A percentile compares a stretch with the other conserved stretches of the same genome.
These are phyloP conservation scores for Darksidea phi DNA, from an alignment of 495 filamentous ascomycete species.

Conservation along the genomic window DNA sequence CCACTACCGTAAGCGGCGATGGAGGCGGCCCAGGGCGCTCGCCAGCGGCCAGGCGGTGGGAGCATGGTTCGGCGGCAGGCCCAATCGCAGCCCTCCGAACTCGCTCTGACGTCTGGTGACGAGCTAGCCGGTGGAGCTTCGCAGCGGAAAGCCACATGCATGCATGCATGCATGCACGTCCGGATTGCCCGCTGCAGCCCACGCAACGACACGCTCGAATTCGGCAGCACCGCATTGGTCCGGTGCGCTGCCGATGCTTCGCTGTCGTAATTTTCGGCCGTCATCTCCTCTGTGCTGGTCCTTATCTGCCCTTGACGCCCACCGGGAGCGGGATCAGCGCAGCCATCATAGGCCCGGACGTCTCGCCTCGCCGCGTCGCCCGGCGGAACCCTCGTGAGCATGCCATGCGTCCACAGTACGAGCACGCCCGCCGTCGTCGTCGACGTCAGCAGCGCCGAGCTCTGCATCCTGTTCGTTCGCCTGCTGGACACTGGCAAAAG, in stretches of 20 bases:
- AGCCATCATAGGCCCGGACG: slow-evolving; percentile 6
- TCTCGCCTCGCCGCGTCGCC: slow-evolving; percentile 30
- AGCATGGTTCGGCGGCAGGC: slow-evolving; percentile 12
- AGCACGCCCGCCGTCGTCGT: slow-evolving; percentile 12
- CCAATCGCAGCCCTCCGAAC: slow-evolving; percentile 27
- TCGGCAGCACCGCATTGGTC: slow-evolving; percentile 25
- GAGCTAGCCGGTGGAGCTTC: slow-evolving; percentile 22
- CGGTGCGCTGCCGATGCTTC: slow-evolving; percentile 27
- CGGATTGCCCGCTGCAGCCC: slow-evolving; percentile 37
- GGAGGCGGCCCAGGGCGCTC: slow-evolving; percentile 8
- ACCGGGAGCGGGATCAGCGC: slow-evolving; percentile 18
- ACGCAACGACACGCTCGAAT: slow-evolving; percentile 17
- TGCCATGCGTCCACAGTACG: no score
- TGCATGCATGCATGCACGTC: slow-evolving; percentile 17
- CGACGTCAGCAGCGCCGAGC: slow-evolving; percentile 10
- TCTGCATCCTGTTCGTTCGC: background rate
- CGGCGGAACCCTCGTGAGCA: slow-evolving; percentile 16
- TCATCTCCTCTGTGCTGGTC: slow-evolving; percentile 23
- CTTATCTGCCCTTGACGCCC: slow-evolving; percentile 30
- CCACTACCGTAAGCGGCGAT: slow-evolving; percentile 23
- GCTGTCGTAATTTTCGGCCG: slow-evolving; percentile 36
- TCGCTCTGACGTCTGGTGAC: slow-evolving; percentile 30
- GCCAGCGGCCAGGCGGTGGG: slow-evolving; percentile 30
- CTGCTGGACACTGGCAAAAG: slow-evolving; percentile 5
- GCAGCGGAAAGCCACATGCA: slow-evolving; percentile 16